phyloP scores from a whole-genome alignment of 2,329 filamentous ascomycete species.

The Claviceps sp. region DNA sequence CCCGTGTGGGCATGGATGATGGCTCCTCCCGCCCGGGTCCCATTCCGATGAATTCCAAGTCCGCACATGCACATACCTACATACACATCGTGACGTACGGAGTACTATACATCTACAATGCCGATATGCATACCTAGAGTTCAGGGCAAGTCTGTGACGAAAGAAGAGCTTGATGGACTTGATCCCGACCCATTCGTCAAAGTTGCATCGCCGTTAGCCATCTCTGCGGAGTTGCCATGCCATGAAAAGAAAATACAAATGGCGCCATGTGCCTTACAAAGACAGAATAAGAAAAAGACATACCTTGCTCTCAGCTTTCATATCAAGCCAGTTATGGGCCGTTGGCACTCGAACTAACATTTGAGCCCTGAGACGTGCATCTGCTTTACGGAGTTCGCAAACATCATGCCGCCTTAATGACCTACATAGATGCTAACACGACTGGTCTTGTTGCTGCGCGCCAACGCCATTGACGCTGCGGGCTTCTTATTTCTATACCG shows the following conservation, averaged over 20 bases:
- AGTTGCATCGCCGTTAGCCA: not conserved
- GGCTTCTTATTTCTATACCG: no score
- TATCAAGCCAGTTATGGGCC: not conserved
- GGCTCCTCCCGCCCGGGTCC: not conserved
- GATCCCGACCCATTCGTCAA: not conserved
- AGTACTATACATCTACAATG: not conserved
- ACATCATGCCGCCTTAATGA: no score
- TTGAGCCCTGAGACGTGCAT: no score
- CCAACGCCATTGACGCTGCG: no score
- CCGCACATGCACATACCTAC: not conserved
- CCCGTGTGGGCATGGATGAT: no score
- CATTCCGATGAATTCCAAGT: not conserved
- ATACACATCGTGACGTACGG: no score
- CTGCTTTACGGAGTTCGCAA: no score
- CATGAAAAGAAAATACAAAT: not conserved
- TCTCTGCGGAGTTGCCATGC: not conserved
- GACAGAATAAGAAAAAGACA: not conserved
- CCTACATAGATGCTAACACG: no score
- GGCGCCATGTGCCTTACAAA: not conserved
- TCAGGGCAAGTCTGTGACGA: not conserved
- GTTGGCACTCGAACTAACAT: not conserved
- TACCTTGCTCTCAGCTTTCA: not conserved
- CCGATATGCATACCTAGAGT: not conserved
- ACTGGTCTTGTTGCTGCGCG: no score
- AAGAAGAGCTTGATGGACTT: no score